Conservation (phyloP, 1,284 basidiomycete genomes). For the Ustanciosporium gigantosporum region DNA sequence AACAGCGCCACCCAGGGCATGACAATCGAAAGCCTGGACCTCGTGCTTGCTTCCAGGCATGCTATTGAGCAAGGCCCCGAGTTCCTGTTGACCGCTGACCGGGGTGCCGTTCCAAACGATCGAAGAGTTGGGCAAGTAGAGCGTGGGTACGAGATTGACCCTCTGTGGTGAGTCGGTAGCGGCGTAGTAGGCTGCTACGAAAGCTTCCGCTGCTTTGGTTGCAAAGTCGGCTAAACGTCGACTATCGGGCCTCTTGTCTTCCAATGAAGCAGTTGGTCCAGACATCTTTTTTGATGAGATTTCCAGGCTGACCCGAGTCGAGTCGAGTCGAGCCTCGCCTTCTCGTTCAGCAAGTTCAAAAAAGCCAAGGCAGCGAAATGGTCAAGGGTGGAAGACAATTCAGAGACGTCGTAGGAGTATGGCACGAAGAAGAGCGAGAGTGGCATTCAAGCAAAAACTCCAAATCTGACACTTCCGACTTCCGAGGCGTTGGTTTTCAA, state of each 20-base stretch:
- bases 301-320: background rate
- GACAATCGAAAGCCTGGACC: conserved; percentile 55
- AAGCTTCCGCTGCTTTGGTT: conserved; percentile 55
- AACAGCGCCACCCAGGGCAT: conserved; percentile 48
- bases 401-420: too few relatives aligned
- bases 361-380: too few relatives aligned
- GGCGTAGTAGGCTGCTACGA: conserved; percentile 58
- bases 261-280: too few relatives aligned
- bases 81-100: conserved; percentile 50
- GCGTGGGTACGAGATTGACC: conserved; percentile 48
- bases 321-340: too few relatives aligned
- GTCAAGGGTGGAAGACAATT: too few relatives aligned
- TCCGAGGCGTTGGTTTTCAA: too few relatives aligned
- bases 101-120: conserved; percentile 60
- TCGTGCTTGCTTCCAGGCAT: conserved; percentile 59
- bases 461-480: too few relatives aligned
- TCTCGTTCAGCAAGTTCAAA: too few relatives aligned
- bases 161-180: conserved; percentile 58
- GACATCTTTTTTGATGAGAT: background rate
- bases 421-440: too few relatives aligned
- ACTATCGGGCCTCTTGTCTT: conserved; percentile 20
- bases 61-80: conserved; percentile 47
- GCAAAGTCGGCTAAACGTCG: conserved; percentile 45
- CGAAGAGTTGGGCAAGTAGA: conserved; percentile 54
- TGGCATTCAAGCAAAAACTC: too few relatives aligned